Percentiles rank a stretch among this genome's conserved stretches.
Conservation (phyloP, 75 land plant species). For the Cupressus sempervirens region DNA sequence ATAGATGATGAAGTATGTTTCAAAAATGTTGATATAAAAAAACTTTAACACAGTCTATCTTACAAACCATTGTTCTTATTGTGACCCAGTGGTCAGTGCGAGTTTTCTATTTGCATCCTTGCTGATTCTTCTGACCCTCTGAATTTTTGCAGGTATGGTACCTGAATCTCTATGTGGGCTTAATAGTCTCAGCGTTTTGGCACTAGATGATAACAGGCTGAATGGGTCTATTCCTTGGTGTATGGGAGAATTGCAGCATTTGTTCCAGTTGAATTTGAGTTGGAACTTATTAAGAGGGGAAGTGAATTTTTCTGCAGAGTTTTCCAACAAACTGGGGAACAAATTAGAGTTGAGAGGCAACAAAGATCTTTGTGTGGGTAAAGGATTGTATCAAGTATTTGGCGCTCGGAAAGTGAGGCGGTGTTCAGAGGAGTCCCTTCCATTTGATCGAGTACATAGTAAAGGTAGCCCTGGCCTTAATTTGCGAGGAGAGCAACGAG, state of each 20-base stretch:
- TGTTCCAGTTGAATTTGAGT: constrained; percentile 33
- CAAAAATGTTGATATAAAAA: too few species aligned
- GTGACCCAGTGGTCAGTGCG: too few species aligned
- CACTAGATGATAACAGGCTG: constrained; percentile 23
- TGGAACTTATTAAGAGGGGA: constrained; percentile 28
- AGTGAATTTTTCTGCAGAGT: constrained; percentile 21
- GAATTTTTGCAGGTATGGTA: neutral
- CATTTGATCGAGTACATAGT: neutral
- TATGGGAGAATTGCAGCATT: constrained; percentile 19
- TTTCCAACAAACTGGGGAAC: constrained; percentile 25
- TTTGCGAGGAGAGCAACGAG: neutral
- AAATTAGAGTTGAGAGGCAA: constrained; percentile 29
- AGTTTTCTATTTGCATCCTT: neutral
- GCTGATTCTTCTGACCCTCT: neutral
- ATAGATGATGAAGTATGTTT: too few species aligned
- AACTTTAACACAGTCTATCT: too few species aligned
- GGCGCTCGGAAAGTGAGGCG: neutral
- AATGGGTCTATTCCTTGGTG: constrained; percentile 20
- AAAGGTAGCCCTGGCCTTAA: neutral
- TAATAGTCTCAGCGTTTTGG: constrained; percentile 17
- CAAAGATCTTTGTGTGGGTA: constrained; percentile 17
- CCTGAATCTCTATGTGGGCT: constrained; percentile 9
- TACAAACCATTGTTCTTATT: too few species aligned
- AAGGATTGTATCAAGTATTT: neutral
- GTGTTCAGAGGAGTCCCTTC: neutral